Percentiles rank a stretch among this genome's conserved stretches.
These are phyloP conservation scores for Rutstroemia sp. DNA, from an alignment of 2,329 filamentous ascomycete genomes.

Conservation along the genomic window DNA sequence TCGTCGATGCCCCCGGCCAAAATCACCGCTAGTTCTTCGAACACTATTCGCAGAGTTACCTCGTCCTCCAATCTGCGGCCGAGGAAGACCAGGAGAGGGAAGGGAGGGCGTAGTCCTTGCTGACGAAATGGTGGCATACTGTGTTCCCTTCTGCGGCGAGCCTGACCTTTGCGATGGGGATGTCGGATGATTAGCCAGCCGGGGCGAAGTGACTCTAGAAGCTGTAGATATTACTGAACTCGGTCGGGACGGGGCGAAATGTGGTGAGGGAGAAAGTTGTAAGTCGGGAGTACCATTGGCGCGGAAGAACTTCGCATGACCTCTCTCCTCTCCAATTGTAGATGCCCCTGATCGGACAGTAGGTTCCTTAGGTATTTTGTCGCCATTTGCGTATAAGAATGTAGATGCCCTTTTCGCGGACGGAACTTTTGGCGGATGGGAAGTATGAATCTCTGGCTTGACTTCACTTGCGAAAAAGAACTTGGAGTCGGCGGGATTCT, in stretches of 20 bases:
- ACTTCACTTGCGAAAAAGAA: slow-evolving; percentile 92
- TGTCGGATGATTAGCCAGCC: slow-evolving; percentile 27
- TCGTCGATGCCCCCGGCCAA: slow-evolving; percentile 18
- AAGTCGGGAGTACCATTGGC: slow-evolving; percentile 57
- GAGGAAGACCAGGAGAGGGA: slow-evolving; percentile 19
- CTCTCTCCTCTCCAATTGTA: slow-evolving; percentile 24
- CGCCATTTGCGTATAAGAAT: slow-evolving; percentile 47
- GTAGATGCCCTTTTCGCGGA: slow-evolving; percentile 29
- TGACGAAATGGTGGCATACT: slow-evolving; percentile 21
- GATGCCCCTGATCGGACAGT: slow-evolving; percentile 22
- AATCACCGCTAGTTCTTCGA: slow-evolving; percentile 21
- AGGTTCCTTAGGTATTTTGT: slow-evolving; percentile 31
- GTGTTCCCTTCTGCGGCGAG: slow-evolving; percentile 43
- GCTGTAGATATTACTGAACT: slow-evolving; percentile 40
- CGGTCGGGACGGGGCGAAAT: slow-evolving; percentile 34
- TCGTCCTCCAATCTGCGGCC: slow-evolving; percentile 16
- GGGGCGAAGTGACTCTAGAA: slow-evolving; percentile 37
- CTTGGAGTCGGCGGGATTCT: slow-evolving; percentile 45
- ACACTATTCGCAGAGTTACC: slow-evolving; percentile 22
- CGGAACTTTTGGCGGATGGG: slow-evolving; percentile 21
- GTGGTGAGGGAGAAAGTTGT: slow-evolving; percentile 30
- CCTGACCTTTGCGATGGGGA: slow-evolving; percentile 13
- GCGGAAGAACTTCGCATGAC: slow-evolving; percentile 63
- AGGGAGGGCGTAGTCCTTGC: slow-evolving; percentile 17
- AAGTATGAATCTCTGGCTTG: slow-evolving; percentile 30